Conservation (phyloP, 345 rosid species). For the Hibiscus syriacus region DNA sequence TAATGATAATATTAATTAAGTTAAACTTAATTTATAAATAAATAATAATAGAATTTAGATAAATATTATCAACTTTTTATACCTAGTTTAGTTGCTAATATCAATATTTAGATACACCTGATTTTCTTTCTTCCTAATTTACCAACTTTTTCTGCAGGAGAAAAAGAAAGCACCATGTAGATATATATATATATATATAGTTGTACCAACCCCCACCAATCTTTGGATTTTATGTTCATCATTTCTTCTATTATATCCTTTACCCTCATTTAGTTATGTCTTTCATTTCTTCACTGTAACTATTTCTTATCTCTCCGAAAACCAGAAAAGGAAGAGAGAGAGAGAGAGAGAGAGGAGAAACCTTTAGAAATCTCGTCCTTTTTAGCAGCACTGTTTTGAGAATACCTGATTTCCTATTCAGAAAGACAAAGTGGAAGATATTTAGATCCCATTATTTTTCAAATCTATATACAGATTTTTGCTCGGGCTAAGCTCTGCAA, state of each 20-base stretch:
- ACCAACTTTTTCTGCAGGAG: too few relatives aligned
- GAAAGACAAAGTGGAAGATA: not conserved
- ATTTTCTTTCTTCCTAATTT: too few relatives aligned
- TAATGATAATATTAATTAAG: too few relatives aligned
- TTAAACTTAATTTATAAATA: too few relatives aligned
- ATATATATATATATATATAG: not conserved
- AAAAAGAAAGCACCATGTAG: too few relatives aligned
- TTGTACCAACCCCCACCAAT: conserved; percentile 15
- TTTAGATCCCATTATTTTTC: not conserved
- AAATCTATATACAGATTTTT: not conserved
- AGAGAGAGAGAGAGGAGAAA: not conserved
- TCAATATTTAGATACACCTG: too few relatives aligned
- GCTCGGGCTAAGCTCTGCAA: conserved; percentile 3
- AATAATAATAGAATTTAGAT: too few relatives aligned
- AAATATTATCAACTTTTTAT: too few relatives aligned
- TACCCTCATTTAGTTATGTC: not conserved
- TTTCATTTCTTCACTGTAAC: conserved; percentile 12
- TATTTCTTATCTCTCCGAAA: not conserved
- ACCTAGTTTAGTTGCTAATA: too few relatives aligned
- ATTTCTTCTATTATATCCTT: not conserved
- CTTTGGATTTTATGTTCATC: conserved; percentile 2
- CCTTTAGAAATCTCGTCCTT: not conserved
- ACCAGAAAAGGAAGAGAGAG: too few relatives aligned
- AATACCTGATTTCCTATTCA: not conserved
- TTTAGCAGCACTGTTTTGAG: not conserved